Conservation (phyloP, 2,329 filamentous ascomycete genomes). For the Aspergillus terreus region DNA sequence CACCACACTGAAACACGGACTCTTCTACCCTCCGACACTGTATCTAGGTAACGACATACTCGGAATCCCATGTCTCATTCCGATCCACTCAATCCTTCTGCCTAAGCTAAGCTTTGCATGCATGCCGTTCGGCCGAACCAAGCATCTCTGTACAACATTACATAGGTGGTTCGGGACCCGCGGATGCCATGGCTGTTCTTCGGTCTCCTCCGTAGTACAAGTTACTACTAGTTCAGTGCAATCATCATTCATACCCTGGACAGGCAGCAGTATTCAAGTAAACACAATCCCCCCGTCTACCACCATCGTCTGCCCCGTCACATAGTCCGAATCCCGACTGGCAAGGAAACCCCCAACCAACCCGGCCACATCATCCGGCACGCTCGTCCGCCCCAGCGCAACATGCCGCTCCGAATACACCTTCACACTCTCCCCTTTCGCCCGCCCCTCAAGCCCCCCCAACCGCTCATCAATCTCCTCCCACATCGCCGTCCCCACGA, state of each 20-base stretch:
- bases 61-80: too few relatives aligned
- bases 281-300: slow-evolving; percentile 60
- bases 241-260: too few relatives aligned
- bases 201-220: too few relatives aligned
- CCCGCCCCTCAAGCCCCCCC: slow-evolving; percentile 48
- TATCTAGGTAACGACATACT: too few relatives aligned
- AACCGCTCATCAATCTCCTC: slow-evolving; percentile 62
- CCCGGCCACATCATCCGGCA: slow-evolving; percentile 61
- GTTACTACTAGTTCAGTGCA: too few relatives aligned
- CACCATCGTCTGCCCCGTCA: slow-evolving; percentile 63
- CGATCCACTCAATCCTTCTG: neutral
- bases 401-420: slow-evolving; percentile 54
- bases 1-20: too few relatives aligned
- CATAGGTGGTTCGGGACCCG: neutral
- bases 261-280: neutral
- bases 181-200: neutral
- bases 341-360: slow-evolving; percentile 61
- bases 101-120: neutral
- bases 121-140: neutral
- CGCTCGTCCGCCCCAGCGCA: slow-evolving; percentile 55
- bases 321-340: slow-evolving; percentile 58
- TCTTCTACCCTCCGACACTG: neutral
- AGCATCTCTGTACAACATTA: too few relatives aligned
- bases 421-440: slow-evolving; percentile 54
- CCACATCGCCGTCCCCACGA: slow-evolving; percentile 67